Base-by-base conservation (phyloP, 2,329 filamentous ascomycete genomes). In the Arthrobotrys musiformis region DNA sequence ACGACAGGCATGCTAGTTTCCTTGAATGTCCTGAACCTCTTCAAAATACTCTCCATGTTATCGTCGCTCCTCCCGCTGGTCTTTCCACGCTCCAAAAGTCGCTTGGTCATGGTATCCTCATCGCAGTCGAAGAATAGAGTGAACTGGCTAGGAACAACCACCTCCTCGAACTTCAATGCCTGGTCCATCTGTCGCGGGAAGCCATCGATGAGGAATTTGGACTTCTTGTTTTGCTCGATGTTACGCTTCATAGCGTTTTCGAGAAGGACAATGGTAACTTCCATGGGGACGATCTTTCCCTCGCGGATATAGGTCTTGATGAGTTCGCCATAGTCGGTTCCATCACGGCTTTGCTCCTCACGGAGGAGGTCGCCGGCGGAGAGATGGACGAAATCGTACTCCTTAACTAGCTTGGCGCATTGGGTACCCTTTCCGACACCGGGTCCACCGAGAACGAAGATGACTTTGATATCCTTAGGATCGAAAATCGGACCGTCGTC, bases 1-100 rank as follows among this genome's bases (percentile, higher is more conserved):
- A 99, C 93, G 54, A 98, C 95, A 26, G 95, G 95, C 94, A 98
- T 97, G 85, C 93, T 97, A 1, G 93, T 97, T 85, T 98, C 93
- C 81, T 96, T 86, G 83, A 98, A 99, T 2, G 91, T 94, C 82
- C 90, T 90, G 88, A 99, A 99, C 70, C 95, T 89, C 90, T 99
- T 99, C 86, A 92, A 91, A 84, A 98, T 99, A 82, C 90, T 93
- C 85, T 97, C 95, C 69, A 90, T 91, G 83, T 99, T 99, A 85
- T 99, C 95, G 84, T 99, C 95, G 61, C 91, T 86, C 79, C 95
- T 88, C 46, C 95, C 95, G 82, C 91, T 94, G 15, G 94, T 98
- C 90, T 97, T 92, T 79, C 94, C 95, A 61, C 94, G 89, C 86
- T 97, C 91, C 79, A 98, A 85, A 80, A 99, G 86, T 30, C 94